Evolutionary conservation across 2,329 filamentous ascomycete genomes (phyloP).

Genomic region (Talaromyces amestolkiae): DNA sequence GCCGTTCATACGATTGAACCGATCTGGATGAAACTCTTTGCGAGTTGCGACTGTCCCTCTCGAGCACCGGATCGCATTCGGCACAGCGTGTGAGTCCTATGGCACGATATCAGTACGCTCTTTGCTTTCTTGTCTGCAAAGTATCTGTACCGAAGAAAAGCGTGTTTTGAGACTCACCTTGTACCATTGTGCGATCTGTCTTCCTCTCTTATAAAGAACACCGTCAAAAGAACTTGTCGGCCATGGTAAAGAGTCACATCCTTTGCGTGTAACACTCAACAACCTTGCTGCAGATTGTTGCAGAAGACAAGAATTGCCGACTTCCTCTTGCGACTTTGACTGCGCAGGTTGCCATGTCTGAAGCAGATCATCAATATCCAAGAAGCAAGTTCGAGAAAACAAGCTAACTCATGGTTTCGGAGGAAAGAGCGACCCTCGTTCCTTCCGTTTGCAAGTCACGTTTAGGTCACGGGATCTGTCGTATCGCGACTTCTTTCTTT

Average conservation of each 20-base stretch:
- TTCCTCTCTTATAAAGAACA: not conserved
- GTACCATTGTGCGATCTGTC: not conserved
- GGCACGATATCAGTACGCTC: not conserved
- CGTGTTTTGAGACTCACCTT: not conserved
- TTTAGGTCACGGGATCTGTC: not conserved
- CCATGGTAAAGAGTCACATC: not conserved
- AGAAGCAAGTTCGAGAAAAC: not conserved
- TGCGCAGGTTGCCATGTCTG: not conserved
- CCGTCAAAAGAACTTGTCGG: not conserved
- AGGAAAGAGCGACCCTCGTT: not conserved
- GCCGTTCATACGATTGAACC: slow-evolving; percentile 46
- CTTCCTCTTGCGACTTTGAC: not conserved
- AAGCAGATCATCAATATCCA: not conserved
- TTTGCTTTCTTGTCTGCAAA: not conserved
- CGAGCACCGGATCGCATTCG: not conserved
- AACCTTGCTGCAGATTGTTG: not conserved
- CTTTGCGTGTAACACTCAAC: not conserved
- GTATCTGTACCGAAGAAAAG: too few relatives aligned
- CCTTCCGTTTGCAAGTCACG: not conserved
- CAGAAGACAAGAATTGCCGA: not conserved
- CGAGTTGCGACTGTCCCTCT: not conserved
- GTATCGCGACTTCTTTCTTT: not conserved
- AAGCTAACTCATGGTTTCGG: too few relatives aligned
- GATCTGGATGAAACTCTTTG: not conserved
- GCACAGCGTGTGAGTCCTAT: not conserved